A percentile compares a stretch with the other conserved stretches of the same genome.
phyloP scores from a whole-genome alignment of 495 filamentous ascomycete species.

The Neurospora terricola region DNA sequence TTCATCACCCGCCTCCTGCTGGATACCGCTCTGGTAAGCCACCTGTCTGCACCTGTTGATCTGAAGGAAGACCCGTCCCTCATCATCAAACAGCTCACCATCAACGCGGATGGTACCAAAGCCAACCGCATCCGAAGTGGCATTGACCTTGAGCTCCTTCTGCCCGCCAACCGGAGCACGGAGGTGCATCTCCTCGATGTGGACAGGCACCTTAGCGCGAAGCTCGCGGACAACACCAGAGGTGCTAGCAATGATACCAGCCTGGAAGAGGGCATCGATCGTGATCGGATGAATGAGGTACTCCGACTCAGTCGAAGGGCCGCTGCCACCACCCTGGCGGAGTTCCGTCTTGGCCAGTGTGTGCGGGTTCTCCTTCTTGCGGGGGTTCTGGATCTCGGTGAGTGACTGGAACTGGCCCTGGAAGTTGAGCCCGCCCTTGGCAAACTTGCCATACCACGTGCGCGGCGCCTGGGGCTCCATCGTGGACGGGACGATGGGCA shows the following conservation, averaged over 20 bases:
- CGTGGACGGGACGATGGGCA: background rate
- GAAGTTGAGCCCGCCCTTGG: slow-evolving; percentile 15
- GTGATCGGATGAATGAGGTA: slow-evolving; percentile 29
- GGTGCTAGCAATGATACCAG: slow-evolving; percentile 12
- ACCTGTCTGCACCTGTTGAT: background rate
- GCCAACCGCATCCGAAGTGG: slow-evolving; percentile 18
- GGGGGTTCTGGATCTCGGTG: slow-evolving; percentile 7
- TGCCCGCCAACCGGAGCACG: background rate
- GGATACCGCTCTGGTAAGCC: background rate
- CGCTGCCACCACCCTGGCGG: slow-evolving; percentile 15
- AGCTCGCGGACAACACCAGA: slow-evolving; percentile 7
- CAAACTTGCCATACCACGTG: slow-evolving; percentile 16
- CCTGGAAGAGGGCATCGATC: slow-evolving; percentile 31
- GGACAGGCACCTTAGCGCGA: slow-evolving; percentile 17
- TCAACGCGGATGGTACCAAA: slow-evolving; percentile 4
- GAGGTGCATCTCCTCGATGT: slow-evolving; percentile 2
- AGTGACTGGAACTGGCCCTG: slow-evolving; percentile 20
- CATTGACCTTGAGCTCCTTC: slow-evolving; percentile 5
- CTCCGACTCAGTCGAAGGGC: slow-evolving; percentile 13
- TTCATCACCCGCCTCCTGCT: background rate
- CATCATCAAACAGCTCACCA: background rate
- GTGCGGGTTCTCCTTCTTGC: background rate
- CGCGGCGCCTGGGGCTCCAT: slow-evolving; percentile 19
- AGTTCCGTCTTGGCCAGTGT: slow-evolving; percentile 1
- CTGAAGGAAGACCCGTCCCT: background rate